phyloP scores from a whole-genome alignment of 2,329 filamentous ascomycete genomes.

The Teratosphaeria nubilosa region DNA sequence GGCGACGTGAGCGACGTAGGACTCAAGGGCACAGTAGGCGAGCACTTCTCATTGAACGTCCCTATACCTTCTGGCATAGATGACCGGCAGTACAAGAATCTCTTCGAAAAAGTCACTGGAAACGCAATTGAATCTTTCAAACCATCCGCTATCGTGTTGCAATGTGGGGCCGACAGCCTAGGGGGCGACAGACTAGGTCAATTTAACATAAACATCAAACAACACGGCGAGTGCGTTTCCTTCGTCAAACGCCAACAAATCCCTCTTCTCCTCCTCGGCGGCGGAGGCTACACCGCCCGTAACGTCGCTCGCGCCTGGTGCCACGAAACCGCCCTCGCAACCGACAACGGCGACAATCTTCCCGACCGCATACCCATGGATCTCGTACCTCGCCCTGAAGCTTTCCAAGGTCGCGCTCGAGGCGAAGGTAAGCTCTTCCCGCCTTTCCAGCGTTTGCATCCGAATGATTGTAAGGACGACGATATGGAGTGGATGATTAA shows the following conservation, averaged over 20 bases:
- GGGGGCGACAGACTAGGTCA: conserved; percentile 87
- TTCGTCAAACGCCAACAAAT: conserved; percentile 74
- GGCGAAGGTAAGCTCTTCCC: conserved; percentile 64
- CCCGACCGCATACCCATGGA: conserved; percentile 58
- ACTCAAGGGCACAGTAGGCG: conserved; percentile 64
- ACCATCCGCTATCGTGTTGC: conserved; percentile 84
- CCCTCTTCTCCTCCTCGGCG: conserved; percentile 82
- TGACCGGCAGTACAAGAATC: conserved; percentile 65
- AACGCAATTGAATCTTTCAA: conserved; percentile 71
- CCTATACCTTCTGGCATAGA: conserved; percentile 59
- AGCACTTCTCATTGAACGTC: conserved; percentile 60
- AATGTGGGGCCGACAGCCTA: conserved; percentile 90
- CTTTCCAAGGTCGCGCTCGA: conserved; percentile 73
- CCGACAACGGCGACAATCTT: conserved; percentile 62
- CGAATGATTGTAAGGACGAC: conserved; percentile 64
- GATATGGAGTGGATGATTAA: conserved; percentile 65
- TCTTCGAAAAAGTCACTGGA: conserved; percentile 75
- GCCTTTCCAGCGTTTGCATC: conserved; percentile 58
- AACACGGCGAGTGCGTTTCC: conserved; percentile 82
- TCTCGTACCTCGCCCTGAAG: conserved; percentile 74
- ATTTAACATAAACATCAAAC: conserved; percentile 94
- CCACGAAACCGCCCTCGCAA: conserved; percentile 87
- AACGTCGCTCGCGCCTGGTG: conserved; percentile 97
- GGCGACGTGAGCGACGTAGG: conserved; percentile 58
- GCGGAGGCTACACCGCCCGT: conserved; percentile 89